Evolutionary conservation across 129 eudicot genomes (phyloP).

Genomic region (Centella asiatica): DNA sequence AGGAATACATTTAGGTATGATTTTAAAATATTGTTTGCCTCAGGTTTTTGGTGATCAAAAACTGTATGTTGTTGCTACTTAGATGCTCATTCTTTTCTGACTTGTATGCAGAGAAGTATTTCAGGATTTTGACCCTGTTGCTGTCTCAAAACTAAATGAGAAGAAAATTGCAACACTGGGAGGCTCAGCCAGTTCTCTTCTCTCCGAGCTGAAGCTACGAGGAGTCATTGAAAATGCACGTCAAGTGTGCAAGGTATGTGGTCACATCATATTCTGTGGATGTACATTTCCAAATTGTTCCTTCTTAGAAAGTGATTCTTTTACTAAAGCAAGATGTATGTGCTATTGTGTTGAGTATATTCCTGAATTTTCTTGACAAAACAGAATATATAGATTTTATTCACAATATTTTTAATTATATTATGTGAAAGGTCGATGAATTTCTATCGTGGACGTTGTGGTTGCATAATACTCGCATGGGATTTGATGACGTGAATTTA

Average conservation of each 20-base stretch:
- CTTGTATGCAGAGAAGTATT: constrained; percentile 63
- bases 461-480: too few relatives aligned
- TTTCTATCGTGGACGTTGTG: too few relatives aligned
- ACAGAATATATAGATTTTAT: neutral
- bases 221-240: constrained; percentile 79
- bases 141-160: constrained; percentile 68
- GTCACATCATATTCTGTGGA: neutral
- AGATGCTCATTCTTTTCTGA: too few relatives aligned
- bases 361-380: neutral
- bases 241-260: constrained; percentile 70
- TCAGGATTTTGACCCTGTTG: constrained; percentile 64
- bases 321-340: neutral
- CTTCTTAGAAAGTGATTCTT: neutral
- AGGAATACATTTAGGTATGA: constrained; percentile 69
- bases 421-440: too few relatives aligned
- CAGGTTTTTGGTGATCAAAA: constrained; percentile 8
- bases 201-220: constrained; percentile 76
- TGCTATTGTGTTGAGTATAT: neutral
- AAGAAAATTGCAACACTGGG: constrained; percentile 61
- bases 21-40: neutral
- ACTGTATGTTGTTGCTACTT: constrained; percentile 1
- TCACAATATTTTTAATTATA: too few relatives aligned
- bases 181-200: constrained; percentile 63
- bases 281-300: neutral
- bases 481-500: too few relatives aligned